Conservation (phyloP, 2,329 filamentous ascomycete genomes). For the Colletotrichum sp. region DNA sequence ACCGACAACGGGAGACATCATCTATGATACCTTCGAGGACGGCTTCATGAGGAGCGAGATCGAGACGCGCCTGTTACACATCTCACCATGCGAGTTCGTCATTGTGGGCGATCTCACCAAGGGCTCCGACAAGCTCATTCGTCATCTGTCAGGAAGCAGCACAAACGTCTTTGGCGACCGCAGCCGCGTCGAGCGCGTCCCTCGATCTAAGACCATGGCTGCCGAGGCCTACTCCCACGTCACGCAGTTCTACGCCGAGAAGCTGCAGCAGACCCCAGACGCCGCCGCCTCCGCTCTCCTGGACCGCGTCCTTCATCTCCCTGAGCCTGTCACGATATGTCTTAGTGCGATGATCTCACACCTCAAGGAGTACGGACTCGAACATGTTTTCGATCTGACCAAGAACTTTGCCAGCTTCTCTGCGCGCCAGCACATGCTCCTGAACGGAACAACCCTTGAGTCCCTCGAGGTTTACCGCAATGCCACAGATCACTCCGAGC, state of each 20-base stretch:
- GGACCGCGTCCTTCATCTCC: constrained; percentile 84
- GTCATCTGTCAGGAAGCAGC: constrained; percentile 86
- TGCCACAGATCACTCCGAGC: constrained; percentile 82
- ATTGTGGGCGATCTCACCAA: constrained; percentile 90
- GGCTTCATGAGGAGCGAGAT: constrained; percentile 97
- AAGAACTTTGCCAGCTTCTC: constrained; percentile 98
- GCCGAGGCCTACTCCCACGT: constrained; percentile 89
- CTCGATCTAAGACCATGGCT: constrained; percentile 79
- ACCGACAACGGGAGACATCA: constrained; percentile 92
- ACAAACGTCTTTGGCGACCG: constrained; percentile 93
- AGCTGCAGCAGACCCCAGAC: constrained; percentile 63
- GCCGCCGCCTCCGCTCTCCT: constrained; percentile 65
- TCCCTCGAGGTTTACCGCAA: constrained; percentile 97
- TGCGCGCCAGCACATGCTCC: constrained; percentile 90
- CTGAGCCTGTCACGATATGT: constrained; percentile 87
- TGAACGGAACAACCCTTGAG: constrained; percentile 93
- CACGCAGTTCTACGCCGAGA: constrained; percentile 89
- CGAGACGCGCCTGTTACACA: constrained; percentile 92
- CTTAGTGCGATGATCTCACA: constrained; percentile 97
- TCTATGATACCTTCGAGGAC: constrained; percentile 95
- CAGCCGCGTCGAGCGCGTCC: constrained; percentile 81
- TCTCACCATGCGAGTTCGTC: constrained; percentile 93
- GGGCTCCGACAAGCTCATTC: constrained; percentile 89
- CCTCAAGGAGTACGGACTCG: constrained; percentile 86
- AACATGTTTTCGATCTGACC: constrained; percentile 94